A percentile compares a stretch with the other conserved stretches of the same genome.
These are phyloP conservation scores for Butyriboletus loyo DNA, from an alignment of 768 basidiomycete genomes.

Conservation along the genomic window DNA sequence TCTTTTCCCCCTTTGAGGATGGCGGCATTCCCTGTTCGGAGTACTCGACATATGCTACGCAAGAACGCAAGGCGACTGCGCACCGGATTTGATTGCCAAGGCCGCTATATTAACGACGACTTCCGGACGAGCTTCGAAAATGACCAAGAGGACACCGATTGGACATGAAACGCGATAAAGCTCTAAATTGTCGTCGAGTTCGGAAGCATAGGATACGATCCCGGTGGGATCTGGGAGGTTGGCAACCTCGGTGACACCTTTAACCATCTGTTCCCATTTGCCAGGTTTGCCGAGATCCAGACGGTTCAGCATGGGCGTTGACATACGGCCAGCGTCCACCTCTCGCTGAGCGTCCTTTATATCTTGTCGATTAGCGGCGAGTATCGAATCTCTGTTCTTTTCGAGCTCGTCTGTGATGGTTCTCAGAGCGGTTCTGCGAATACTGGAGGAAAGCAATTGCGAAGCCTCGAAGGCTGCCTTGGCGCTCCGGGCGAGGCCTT, in stretches of 20 bases:
- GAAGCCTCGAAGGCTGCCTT: constrained; percentile 84
- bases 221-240: constrained; percentile 85
- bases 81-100: constrained; percentile 94
- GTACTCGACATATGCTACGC: neutral
- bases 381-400: constrained; percentile 59
- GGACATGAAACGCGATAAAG: constrained; percentile 94
- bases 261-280: constrained; percentile 94
- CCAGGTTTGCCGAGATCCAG: constrained; percentile 75
- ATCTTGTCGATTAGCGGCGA: constrained; percentile 80
- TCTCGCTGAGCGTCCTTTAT: constrained; percentile 76
- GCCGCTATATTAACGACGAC: constrained; percentile 97
- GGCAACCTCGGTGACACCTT: constrained; percentile 87
- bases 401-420: constrained; percentile 68
- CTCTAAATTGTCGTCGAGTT: constrained; percentile 83
- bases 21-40: constrained; percentile 79
- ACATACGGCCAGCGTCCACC: constrained; percentile 82
- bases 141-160: constrained; percentile 92
- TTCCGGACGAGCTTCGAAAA: constrained; percentile 96
- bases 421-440: constrained; percentile 69
- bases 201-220: constrained; percentile 80
- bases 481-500: constrained; percentile 71
- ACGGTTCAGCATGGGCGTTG: constrained; percentile 77
- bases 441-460: constrained; percentile 67
- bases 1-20: constrained; percentile 98
- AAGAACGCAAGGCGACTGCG: constrained; percentile 19